phyloP scores from a whole-genome alignment of 495 filamentous ascomycete genomes.

The Hypomontagnella submonticulosa region DNA sequence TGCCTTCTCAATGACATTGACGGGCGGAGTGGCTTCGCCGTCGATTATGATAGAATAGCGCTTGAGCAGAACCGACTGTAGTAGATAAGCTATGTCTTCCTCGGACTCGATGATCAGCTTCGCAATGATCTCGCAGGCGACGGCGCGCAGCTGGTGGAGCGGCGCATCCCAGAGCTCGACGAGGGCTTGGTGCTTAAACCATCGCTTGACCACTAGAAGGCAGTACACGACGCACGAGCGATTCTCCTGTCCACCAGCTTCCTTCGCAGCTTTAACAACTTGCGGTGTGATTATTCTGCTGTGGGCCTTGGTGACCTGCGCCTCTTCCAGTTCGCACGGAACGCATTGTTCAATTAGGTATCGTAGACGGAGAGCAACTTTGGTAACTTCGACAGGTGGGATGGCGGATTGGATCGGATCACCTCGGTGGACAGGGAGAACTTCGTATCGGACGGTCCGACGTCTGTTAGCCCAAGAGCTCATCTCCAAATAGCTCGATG shows the following conservation, averaged over 20 bases:
- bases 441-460: conserved; percentile 47
- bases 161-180: conserved; percentile 92
- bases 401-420: conserved; percentile 69
- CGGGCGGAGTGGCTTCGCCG: conserved; percentile 73
- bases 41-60: conserved; percentile 84
- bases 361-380: conserved; percentile 86
- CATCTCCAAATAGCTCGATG: background rate
- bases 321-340: conserved; percentile 84
- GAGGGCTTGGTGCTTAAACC: conserved; percentile 85
- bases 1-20: conserved; percentile 90
- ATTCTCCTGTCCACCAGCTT: conserved; percentile 82
- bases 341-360: conserved; percentile 91
- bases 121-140: conserved; percentile 94
- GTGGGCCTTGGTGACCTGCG: conserved; percentile 77
- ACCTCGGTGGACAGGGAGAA: conserved; percentile 71
- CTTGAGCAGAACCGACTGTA: conserved; percentile 87
- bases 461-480: conserved; percentile 32
- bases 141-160: conserved; percentile 78
- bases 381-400: conserved; percentile 78
- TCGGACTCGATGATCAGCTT: conserved; percentile 91
- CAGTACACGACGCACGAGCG: conserved; percentile 82
- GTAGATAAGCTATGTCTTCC: conserved; percentile 77
- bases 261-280: conserved; percentile 80
- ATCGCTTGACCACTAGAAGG: conserved; percentile 86
- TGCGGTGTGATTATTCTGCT: conserved; percentile 82